Base-by-base conservation (phyloP, 371 early-diverging fungal genomes). In the Zychaea mexicana region DNA sequence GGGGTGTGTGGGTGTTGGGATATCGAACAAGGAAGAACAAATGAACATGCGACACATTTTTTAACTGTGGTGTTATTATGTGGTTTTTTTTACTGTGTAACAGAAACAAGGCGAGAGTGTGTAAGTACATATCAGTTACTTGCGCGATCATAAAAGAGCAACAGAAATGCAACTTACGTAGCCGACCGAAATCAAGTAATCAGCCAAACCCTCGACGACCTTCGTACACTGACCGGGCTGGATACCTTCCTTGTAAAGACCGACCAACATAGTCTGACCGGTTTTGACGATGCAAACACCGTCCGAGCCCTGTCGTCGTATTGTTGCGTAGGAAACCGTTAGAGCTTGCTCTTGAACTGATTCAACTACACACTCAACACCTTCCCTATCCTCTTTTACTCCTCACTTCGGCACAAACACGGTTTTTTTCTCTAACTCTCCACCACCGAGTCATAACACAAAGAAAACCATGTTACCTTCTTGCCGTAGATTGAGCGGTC, bases 261-360 rank as follows among this genome's bases (percentile, higher is more conserved):
- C 95, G 66, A 96, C 71, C 49, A 97, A 71, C 45, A 96, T 68
- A 52, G 93, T 86, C 73, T 92, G 89, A 19, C 67, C 82, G n/a
- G 96, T 94, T 87, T 96, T 96, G 61, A 87, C 92, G 64, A 84
- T 77, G 73, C 84, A 74, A 61, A 88, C 79, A 74, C 96, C 96
- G 60, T 79, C 83, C 30, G 82, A 65, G 21, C 83, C 85, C 94
- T 95, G 10, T 45, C 9, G 55, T 24, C 30, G n/a, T n/a, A n/a
- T n/a, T n/a, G n/a, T n/a, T n/a, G n/a, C n/a, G n/a, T n/a, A n/a
- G n/a, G 12, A 5, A 33, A 33, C 33, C 33, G 12, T 33, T 27
- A 36, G 24, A 62, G 24, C 13, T 21, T 30, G 22, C 7, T 21
- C 26, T 53, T 30, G n/a, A n/a, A n/a, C n/a, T 13, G 1, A 9